phyloP scores from a whole-genome alignment of 306 rosid species.

The Rosa rugosa region DNA sequence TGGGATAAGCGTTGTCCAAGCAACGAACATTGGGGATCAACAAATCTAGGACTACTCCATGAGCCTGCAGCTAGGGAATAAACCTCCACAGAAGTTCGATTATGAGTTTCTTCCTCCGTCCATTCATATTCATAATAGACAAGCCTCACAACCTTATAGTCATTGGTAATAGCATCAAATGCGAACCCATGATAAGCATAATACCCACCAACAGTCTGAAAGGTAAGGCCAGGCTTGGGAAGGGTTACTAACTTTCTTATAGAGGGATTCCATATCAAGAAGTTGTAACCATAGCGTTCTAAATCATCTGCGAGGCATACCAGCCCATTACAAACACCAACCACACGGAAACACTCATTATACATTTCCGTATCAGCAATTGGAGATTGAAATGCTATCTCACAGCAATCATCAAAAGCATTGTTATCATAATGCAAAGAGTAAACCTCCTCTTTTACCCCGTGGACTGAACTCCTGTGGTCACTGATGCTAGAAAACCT shows the following conservation, averaged over 20 bases:
- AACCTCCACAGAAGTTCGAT: background rate
- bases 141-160: background rate
- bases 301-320: background rate
- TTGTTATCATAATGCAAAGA: background rate
- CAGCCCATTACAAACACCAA: background rate
- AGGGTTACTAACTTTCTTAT: background rate
- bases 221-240: background rate
- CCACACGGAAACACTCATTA: background rate
- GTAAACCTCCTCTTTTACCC: background rate
- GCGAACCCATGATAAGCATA: background rate
- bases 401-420: background rate
- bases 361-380: background rate
- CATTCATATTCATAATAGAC: background rate
- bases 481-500: background rate
- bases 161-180: background rate
- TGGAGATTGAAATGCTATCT: background rate
- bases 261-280: background rate
- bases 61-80: background rate
- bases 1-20: background rate
- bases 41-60: background rate
- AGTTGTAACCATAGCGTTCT: background rate
- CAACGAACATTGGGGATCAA: background rate
- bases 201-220: background rate
- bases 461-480: background rate
- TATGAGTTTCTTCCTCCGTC: background rate